These are phyloP conservation scores for Aspergillus viridinutans DNA, from an alignment of 2,329 filamentous ascomycete species.

Conservation along the genomic window DNA sequence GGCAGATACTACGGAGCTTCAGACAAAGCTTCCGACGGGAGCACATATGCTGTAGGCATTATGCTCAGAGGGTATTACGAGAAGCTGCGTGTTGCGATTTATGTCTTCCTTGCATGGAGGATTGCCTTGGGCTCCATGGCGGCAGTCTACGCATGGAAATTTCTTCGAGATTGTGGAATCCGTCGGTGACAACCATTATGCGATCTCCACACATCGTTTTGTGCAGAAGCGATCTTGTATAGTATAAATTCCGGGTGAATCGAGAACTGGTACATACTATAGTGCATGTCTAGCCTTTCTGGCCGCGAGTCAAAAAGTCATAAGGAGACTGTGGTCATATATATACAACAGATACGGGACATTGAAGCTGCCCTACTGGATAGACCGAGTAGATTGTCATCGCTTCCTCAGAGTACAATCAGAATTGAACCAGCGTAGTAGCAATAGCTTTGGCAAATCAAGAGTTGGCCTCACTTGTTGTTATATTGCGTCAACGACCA, in stretches of 20 bases:
- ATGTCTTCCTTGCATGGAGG: constrained; percentile 38
- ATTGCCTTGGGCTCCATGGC: constrained; percentile 27
- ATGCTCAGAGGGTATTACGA: constrained; percentile 44
- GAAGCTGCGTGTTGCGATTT: constrained; percentile 36
- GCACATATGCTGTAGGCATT: constrained; percentile 37
- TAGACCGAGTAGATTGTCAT: not conserved
- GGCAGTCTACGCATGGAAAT: constrained; percentile 26
- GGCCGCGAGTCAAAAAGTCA: not conserved
- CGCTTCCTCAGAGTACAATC: not conserved
- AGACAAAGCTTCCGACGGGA: constrained; percentile 21
- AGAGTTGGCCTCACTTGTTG: not conserved
- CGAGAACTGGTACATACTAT: not conserved
- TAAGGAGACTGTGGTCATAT: not conserved
- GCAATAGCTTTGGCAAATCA: too few relatives aligned
- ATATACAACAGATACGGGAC: not conserved
- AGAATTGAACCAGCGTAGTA: not conserved
- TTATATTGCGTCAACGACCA: not conserved
- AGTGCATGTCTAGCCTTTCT: not conserved
- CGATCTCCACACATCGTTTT: not conserved
- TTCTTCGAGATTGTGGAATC: constrained; percentile 16
- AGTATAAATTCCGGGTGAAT: not conserved
- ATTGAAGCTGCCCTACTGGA: not conserved
- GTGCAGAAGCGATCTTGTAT: not conserved
- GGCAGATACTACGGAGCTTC: constrained; percentile 29
- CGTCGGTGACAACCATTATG: not conserved